Evolutionary conservation across 1,284 basidiomycete genomes (phyloP).

Genomic region (Leccinum holopus): DNA sequence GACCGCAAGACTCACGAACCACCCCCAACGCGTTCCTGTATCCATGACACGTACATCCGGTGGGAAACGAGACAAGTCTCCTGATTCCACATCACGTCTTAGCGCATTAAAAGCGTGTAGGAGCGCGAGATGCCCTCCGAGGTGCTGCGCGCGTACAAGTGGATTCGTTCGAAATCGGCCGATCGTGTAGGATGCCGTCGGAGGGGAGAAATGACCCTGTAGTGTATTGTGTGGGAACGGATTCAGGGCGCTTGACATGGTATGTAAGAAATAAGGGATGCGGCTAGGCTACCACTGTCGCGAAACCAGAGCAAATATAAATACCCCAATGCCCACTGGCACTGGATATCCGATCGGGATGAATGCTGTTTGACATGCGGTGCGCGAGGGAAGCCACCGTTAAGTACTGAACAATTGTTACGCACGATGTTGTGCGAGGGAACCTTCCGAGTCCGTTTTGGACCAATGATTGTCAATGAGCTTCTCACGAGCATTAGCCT

Average conservation of each 20-base stretch:
- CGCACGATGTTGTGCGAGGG: no score
- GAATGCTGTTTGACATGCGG: neutral
- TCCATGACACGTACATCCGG: slow-evolving; percentile 19
- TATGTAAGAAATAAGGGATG: neutral
- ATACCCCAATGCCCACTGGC: neutral
- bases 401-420: no score
- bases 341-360: neutral
- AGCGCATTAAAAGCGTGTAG: slow-evolving; percentile 13
- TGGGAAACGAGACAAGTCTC: slow-evolving; percentile 13
- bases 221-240: neutral
- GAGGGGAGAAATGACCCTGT: neutral
- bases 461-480: no score
- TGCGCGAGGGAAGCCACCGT: neutral
- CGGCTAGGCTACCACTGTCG: neutral
- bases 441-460: no score
- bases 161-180: slow-evolving; percentile 8
- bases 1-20: slow-evolving; percentile 31
- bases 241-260: neutral
- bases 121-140: slow-evolving; percentile 17
- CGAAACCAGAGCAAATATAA: neutral
- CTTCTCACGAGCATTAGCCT: no score
- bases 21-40: slow-evolving; percentile 25
- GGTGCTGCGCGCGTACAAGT: slow-evolving; percentile 11
- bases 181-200: slow-evolving; percentile 4
- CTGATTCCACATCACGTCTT: slow-evolving; percentile 8